Evolutionary conservation across 2,329 filamentous ascomycete genomes (phyloP).

Genomic region (Sporothrix phasma): DNA sequence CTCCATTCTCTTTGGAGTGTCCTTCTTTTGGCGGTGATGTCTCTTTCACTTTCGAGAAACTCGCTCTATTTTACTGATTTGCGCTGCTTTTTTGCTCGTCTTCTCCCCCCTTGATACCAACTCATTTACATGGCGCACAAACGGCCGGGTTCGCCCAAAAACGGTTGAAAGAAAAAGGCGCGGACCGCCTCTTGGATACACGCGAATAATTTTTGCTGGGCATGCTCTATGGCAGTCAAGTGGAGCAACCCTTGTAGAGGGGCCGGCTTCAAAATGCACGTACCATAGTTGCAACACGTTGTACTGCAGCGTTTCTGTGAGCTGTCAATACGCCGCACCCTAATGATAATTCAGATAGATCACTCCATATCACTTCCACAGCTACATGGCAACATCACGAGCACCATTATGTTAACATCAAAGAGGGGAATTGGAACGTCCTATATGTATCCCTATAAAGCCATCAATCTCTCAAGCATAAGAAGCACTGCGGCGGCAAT

Average conservation of each 20-base stretch:
- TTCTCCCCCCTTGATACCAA: background rate
- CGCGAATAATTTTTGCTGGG: too few relatives aligned
- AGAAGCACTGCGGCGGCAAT: too few relatives aligned
- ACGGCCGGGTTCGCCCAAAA: background rate
- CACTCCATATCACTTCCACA: too few relatives aligned
- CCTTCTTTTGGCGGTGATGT: background rate
- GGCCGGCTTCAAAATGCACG: background rate
- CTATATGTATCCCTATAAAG: too few relatives aligned
- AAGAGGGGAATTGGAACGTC: too few relatives aligned
- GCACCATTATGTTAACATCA: too few relatives aligned
- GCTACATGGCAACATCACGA: too few relatives aligned
- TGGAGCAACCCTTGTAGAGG: background rate
- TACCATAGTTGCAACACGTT: background rate
- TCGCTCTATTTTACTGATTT: background rate
- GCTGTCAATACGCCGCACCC: background rate
- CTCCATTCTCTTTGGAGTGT: constrained; percentile 25
- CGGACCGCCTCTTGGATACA: background rate
- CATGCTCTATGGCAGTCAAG: background rate
- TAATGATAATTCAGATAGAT: background rate
- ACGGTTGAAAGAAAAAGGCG: background rate
- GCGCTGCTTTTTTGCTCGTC: too few relatives aligned
- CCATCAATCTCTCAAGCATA: too few relatives aligned
- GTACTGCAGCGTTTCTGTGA: background rate
- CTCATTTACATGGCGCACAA: background rate
- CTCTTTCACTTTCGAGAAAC: background rate